Evolutionary conservation across 305 asterid species (phyloP).

Genomic region (Fraxinus latifolia): DNA sequence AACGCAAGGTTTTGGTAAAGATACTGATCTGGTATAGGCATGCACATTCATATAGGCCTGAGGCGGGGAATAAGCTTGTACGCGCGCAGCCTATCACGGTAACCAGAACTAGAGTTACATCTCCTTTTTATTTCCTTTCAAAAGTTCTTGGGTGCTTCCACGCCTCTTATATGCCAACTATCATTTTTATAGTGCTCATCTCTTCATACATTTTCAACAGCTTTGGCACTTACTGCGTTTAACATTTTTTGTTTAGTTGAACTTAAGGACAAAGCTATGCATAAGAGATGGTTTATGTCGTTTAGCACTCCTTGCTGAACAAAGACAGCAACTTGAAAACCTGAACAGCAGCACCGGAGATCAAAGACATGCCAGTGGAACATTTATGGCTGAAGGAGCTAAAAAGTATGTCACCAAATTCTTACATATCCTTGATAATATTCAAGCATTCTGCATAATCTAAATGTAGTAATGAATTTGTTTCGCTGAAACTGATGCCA

Average conservation of each 20-base stretch:
- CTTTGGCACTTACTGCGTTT: slow-evolving; percentile 21
- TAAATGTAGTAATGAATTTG: neutral
- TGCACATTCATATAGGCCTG: neutral
- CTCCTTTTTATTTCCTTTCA: neutral
- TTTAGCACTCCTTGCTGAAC: slow-evolving; percentile 81
- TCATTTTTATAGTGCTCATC: neutral
- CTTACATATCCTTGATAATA: neutral
- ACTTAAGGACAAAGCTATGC: slow-evolving; percentile 69
- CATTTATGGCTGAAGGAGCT: slow-evolving; percentile 39
- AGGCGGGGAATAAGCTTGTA: neutral
- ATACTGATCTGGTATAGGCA: neutral
- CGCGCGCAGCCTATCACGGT: neutral
- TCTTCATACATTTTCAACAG: neutral
- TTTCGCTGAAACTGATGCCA: slow-evolving; percentile 5
- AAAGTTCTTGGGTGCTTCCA: neutral
- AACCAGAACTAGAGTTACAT: neutral
- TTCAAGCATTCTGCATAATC: neutral
- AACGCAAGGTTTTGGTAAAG: neutral
- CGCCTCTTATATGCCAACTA: neutral
- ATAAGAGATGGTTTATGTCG: slow-evolving; percentile 91
- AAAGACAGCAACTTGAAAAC: slow-evolving; percentile 47
- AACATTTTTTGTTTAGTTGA: slow-evolving; percentile 57
- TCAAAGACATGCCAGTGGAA: slow-evolving; percentile 40
- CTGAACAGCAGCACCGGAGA: slow-evolving; percentile 31
- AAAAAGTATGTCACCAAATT: slow-evolving; percentile 37